Evolutionary conservation across 805 yeast genomes (phyloP).

Genomic region (Candida adriatica): DNA sequence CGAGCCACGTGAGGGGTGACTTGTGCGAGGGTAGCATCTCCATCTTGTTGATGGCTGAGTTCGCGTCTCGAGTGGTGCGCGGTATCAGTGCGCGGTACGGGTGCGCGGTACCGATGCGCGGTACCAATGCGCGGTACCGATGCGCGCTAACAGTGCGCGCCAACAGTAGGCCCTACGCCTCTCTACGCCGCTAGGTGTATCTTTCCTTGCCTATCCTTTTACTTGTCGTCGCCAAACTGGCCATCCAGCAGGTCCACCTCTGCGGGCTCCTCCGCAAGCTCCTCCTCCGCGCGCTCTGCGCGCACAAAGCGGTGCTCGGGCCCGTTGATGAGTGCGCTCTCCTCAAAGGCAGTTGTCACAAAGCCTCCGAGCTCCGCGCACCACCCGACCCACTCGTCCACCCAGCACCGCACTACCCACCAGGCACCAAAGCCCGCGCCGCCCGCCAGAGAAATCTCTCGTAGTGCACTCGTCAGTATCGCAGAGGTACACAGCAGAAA

Average conservation of each 20-base stretch:
- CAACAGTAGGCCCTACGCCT: too few species aligned
- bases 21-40: not conserved
- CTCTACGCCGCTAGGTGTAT: too few species aligned
- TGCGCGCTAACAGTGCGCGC: too few species aligned
- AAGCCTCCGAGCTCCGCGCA: conserved; percentile 57
- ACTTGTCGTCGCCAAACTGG: conserved; percentile 19
- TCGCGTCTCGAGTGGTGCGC: too few species aligned
- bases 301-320: not conserved
- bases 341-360: conserved; percentile 19
- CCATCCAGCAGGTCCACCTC: conserved; percentile 19
- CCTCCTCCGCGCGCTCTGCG: not conserved
- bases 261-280: conserved; percentile 1
- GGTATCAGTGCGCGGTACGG: too few species aligned
- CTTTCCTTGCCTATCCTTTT: too few species aligned
- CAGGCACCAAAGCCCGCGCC: conserved; percentile 61
- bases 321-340: conserved; percentile 3
- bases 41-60: too few species aligned
- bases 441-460: conserved; percentile 55
- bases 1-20: not conserved
- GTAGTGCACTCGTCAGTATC: conserved; percentile 48
- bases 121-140: too few species aligned
- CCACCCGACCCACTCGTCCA: conserved; percentile 67
- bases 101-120: too few species aligned
- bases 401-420: conserved; percentile 75
- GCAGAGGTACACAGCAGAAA: conserved; percentile 48